A percentile compares a stretch with the other conserved stretches of the same genome.
phyloP scores from a whole-genome alignment of 192 early-diverging fungal genomes.

The Backusella liffmaniae region DNA sequence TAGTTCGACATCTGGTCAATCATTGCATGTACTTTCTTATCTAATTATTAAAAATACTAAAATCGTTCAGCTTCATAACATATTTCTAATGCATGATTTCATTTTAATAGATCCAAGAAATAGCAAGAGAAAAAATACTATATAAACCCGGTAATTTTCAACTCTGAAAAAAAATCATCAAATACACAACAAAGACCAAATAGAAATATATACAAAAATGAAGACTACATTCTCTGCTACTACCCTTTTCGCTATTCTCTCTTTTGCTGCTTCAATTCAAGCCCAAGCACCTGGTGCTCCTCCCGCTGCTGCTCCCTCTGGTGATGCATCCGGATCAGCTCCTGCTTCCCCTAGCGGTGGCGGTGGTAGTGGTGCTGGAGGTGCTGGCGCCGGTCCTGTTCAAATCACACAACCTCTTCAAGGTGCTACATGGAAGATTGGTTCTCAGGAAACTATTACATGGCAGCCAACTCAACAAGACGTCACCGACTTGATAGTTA shows the following conservation, averaged over 20 bases:
- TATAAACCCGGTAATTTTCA: neutral
- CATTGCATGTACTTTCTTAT: neutral
- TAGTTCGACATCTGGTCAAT: neutral
- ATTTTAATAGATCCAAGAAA: neutral
- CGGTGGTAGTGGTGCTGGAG: neutral
- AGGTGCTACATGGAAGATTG: slow-evolving; percentile 25
- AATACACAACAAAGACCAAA: neutral
- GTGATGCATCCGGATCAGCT: neutral
- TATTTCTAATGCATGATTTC: neutral
- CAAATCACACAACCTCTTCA: slow-evolving; percentile 22
- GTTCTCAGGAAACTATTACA: slow-evolving; percentile 7
- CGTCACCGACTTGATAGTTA: slow-evolving; percentile 11
- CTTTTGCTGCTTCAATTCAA: neutral
- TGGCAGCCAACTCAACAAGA: slow-evolving; percentile 12
- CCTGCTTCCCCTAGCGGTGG: neutral
- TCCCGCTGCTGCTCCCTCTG: neutral
- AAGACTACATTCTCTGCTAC: slow-evolving; percentile 11
- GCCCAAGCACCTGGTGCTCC: neutral
- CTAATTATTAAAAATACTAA: slow-evolving; percentile 2
- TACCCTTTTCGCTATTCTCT: neutral
- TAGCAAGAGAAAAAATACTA: neutral
- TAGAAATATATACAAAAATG: slow-evolving; percentile 5
- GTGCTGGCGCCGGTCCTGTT: neutral
- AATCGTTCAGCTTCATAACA: neutral
- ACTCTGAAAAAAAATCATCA: neutral